Percentiles rank a stretch among this genome's conserved stretches.
phyloP scores from a whole-genome alignment of 768 basidiomycete species.

The Gyrodon lividus region DNA sequence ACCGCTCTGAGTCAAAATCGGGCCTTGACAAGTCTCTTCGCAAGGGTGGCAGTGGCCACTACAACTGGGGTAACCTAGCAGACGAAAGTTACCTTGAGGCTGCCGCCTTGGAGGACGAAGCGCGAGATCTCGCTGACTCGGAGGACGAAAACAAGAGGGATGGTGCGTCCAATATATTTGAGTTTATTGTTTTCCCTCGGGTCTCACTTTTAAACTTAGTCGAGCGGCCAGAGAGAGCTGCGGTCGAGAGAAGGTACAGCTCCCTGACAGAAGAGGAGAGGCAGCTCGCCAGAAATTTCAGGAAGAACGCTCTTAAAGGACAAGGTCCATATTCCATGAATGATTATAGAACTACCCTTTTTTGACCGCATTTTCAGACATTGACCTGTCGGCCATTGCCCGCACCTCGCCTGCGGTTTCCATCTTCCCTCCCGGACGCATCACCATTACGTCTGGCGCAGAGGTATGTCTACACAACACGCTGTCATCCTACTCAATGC shows the following conservation, averaged over 20 bases:
- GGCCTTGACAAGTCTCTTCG: slow-evolving; percentile 70
- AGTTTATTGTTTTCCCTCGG: not conserved
- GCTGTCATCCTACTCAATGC: not conserved
- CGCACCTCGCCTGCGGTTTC: slow-evolving; percentile 76
- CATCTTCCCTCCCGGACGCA: slow-evolving; percentile 41
- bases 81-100: slow-evolving; percentile 63
- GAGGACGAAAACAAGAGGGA: slow-evolving; percentile 23
- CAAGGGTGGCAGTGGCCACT: slow-evolving; percentile 77
- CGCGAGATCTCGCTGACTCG: slow-evolving; percentile 43
- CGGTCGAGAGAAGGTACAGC: slow-evolving; percentile 38
- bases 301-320: slow-evolving; percentile 71
- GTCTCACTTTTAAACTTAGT: slow-evolving; percentile 13
- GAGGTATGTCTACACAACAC: slow-evolving; percentile 10
- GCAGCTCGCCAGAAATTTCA: slow-evolving; percentile 60
- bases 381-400: slow-evolving; percentile 78
- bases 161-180: slow-evolving; percentile 10
- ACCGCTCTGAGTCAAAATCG: slow-evolving; percentile 77
- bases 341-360: not conserved
- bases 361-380: slow-evolving; percentile 19
- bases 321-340: slow-evolving; percentile 37
- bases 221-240: slow-evolving; percentile 31
- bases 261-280: slow-evolving; percentile 63
- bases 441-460: slow-evolving; percentile 16
- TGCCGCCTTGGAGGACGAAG: slow-evolving; percentile 59
- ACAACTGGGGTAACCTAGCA: slow-evolving; percentile 81